A percentile compares a stretch with the other conserved stretches of the same genome.
Conservation (phyloP, 78 protist genomes). For the Diacronema lutheri region DNA sequence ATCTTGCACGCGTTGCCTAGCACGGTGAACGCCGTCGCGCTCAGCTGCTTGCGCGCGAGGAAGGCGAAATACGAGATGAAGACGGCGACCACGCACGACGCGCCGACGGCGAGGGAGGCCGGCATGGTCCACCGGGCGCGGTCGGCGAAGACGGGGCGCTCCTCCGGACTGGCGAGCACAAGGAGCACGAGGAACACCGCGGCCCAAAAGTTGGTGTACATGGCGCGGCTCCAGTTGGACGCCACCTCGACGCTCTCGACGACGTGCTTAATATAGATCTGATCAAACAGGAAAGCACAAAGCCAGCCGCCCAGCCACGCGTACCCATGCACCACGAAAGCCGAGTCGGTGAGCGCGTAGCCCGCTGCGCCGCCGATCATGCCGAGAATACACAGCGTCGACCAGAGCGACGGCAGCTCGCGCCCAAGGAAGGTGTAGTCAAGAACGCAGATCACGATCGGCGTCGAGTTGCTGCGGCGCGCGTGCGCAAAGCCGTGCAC, state of each 20-base stretch:
- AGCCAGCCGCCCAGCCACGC: not conserved
- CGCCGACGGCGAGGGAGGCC: not conserved
- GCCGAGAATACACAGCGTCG: not conserved
- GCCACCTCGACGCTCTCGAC: not conserved
- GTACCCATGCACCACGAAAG: not conserved
- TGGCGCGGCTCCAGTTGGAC: slow-evolving; percentile 22
- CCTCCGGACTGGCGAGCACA: not conserved
- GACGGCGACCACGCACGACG: slow-evolving; percentile 14
- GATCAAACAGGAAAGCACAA: not conserved
- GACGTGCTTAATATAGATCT: slow-evolving; percentile 20
- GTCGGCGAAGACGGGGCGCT: not conserved
- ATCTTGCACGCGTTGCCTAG: slow-evolving; percentile 4
- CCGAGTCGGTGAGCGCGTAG: not conserved
- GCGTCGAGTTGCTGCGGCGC: slow-evolving; percentile 20
- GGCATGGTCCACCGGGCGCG: not conserved
- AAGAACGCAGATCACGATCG: not conserved
- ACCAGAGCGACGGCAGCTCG: not conserved
- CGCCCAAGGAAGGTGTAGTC: not conserved
- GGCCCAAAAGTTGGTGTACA: not conserved
- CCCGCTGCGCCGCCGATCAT: not conserved
- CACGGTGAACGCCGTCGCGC: slow-evolving; percentile 16
- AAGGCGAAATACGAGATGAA: not conserved
- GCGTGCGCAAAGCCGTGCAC: too few species aligned
- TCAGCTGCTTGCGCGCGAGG: slow-evolving; percentile 1
- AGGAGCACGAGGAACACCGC: not conserved